A percentile compares a stretch with the other conserved stretches of the same genome.
These are phyloP conservation scores for Cryptosporidium ryanae DNA, from an alignment of 169 alveolate genomes.

Conservation along the genomic window DNA sequence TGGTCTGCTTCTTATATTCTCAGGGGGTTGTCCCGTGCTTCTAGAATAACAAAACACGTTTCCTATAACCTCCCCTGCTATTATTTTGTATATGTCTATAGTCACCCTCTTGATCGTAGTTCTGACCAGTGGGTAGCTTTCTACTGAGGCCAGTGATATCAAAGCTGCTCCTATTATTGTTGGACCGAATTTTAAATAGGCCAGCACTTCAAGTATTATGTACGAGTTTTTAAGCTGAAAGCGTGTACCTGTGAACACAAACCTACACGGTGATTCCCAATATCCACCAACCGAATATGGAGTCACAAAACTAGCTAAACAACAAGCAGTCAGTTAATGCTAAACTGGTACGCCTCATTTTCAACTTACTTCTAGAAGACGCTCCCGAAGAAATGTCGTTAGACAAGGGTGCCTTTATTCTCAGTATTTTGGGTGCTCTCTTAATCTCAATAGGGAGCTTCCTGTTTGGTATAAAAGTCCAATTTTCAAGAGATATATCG, in stretches of 20 bases:
- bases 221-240: slow-evolving; percentile 39
- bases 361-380: slow-evolving; percentile 41
- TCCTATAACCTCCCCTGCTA: slow-evolving; percentile 79
- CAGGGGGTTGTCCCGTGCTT: slow-evolving; percentile 76
- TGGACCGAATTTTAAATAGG: slow-evolving; percentile 60
- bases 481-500: slow-evolving; percentile 78
- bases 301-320: slow-evolving; percentile 34
- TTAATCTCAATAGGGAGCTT: slow-evolving; percentile 39
- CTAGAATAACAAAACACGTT: slow-evolving; percentile 78
- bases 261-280: slow-evolving; percentile 52
- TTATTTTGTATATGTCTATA: slow-evolving; percentile 74
- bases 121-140: slow-evolving; percentile 77
- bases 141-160: slow-evolving; percentile 78
- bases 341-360: background rate
- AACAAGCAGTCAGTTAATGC: background rate
- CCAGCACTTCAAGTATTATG: slow-evolving; percentile 52
- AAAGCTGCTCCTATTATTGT: slow-evolving; percentile 77
- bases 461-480: slow-evolving; percentile 78
- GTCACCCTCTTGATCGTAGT: slow-evolving; percentile 79
- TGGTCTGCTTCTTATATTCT: slow-evolving; percentile 76
- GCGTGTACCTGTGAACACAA: slow-evolving; percentile 61
- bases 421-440: slow-evolving; percentile 50
- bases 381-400: slow-evolving; percentile 37
- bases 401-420: slow-evolving; percentile 51
- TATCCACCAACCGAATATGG: slow-evolving; percentile 60